These are phyloP conservation scores for Penicillium nordicum DNA, from an alignment of 2,329 filamentous ascomycete genomes.

Conservation along the genomic window DNA sequence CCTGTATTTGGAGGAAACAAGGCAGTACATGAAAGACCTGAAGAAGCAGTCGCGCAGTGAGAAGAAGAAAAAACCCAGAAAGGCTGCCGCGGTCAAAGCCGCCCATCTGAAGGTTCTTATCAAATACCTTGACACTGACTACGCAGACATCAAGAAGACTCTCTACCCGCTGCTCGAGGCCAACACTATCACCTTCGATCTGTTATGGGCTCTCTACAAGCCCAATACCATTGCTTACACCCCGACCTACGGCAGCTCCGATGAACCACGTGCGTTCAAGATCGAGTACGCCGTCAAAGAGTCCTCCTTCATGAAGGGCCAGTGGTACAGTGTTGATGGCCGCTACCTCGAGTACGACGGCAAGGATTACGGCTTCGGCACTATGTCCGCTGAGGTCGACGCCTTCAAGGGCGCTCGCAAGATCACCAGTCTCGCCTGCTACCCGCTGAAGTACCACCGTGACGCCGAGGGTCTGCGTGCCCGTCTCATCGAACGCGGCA, in stretches of 20 bases:
- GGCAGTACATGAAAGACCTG: slow-evolving; percentile 60
- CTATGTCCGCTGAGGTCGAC: slow-evolving; percentile 64
- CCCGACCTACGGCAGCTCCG: slow-evolving; percentile 69
- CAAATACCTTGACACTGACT: slow-evolving; percentile 78
- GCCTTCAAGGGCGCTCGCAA: slow-evolving; percentile 77
- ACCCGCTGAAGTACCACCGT: slow-evolving; percentile 76
- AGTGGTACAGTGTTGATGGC: slow-evolving; percentile 72
- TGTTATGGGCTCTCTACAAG: slow-evolving; percentile 86
- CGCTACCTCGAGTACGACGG: slow-evolving; percentile 83
- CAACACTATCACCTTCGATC: slow-evolving; percentile 82
- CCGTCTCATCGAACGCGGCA: slow-evolving; percentile 73
- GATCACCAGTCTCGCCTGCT: slow-evolving; percentile 73
- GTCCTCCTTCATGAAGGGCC: slow-evolving; percentile 64
- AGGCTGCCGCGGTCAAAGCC: slow-evolving; percentile 38
- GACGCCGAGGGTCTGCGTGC: slow-evolving; percentile 62
- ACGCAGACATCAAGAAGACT: slow-evolving; percentile 71
- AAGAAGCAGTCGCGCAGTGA: slow-evolving; percentile 62
- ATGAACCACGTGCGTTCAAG: slow-evolving; percentile 79
- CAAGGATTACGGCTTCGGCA: slow-evolving; percentile 75
- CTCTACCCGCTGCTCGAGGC: slow-evolving; percentile 76
- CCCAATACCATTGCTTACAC: slow-evolving; percentile 77
- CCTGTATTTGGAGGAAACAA: slow-evolving; percentile 75
- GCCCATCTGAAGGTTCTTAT: slow-evolving; percentile 65
- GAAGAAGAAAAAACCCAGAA: slow-evolving; percentile 43
- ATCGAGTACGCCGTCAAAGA: slow-evolving; percentile 73